Evolutionary conservation across 225 moss, liverwort and hornwort species (phyloP), one percentile per base, ranked within the genome.

Genomic region (Climacium dendroides): DNA sequence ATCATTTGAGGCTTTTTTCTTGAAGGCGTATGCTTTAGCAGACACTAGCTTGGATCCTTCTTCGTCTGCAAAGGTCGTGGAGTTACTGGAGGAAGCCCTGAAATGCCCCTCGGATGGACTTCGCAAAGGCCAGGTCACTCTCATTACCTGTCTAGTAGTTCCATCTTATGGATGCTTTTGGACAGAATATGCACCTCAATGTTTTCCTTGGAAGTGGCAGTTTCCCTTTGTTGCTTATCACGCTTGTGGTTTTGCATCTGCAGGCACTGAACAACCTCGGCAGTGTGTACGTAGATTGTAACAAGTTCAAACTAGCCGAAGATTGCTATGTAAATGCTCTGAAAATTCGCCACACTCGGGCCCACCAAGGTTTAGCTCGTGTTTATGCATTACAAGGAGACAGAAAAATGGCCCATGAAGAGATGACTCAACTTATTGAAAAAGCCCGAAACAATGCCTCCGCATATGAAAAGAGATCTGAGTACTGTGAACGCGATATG

Each of bases 91-190:
- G 90, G 99, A 99, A 90, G 99, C 99, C 35, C 82, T 99, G 79
- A 99, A 97, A 89, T 99, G 99, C 85, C 99, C 97, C 55, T 99
- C 99, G 28, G 99, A 99, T 74, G 99, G 99, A 88, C 96, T 99
- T 78, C 96, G 99, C 66, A 99, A 99, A 88, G 99, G 99, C 84
- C 99, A 99, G 99, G 99, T 99, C 73, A 73, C 60, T 89, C 85
- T 77, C 78, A 85, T 65, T n/a, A 87, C 74, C 75, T 54, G 65
- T 55, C 29, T 41, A 73, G 83, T 53, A 60, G 80, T 74, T 81
- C 59, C 73, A 82, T 71, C 50, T 71, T 76, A 8, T 65, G 34
- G 25, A 78, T 54, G 26, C 29, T 71, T 60, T 81, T 78, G 74
- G 63, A 47, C 71, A 61, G 71, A 58, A 57, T 58, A 58, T 74